Percentiles rank a stretch among this genome's conserved stretches.
Conservation (phyloP, 768 basidiomycete genomes). For the Tricholomella constricta region DNA sequence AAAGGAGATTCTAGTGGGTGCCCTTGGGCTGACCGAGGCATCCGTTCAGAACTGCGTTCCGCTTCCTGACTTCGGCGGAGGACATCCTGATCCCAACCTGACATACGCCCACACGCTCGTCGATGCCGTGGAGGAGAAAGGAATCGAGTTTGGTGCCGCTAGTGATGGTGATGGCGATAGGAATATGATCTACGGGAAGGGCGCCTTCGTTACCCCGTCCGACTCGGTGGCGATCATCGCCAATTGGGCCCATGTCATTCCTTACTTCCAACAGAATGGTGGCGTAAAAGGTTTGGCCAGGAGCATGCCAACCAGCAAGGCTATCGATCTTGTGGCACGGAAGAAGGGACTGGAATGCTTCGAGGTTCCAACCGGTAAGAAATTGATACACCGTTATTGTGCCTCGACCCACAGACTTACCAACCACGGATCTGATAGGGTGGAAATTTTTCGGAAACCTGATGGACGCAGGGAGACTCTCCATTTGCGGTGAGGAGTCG, state of each 20-base stretch:
- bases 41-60: conserved; percentile 92
- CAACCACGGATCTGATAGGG: conserved; percentile 45
- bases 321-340: conserved; percentile 94
- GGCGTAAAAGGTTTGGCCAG: conserved; percentile 96
- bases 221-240: conserved; percentile 99
- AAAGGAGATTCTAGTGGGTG: conserved; percentile 78
- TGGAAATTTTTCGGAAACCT: conserved; percentile 99
- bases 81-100: conserved; percentile 97
- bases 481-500: conserved; percentile 98
- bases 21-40: conserved; percentile 75
- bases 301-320: conserved; percentile 97
- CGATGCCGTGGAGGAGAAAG: conserved; percentile 82
- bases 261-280: conserved; percentile 85
- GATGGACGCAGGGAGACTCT: conserved; percentile 97
- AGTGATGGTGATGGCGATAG: conserved; percentile 97
- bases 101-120: conserved; percentile 96
- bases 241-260: conserved; percentile 90
- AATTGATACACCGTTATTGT: not conserved
- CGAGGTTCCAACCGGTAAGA: conserved; percentile 92
- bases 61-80: conserved; percentile 94
- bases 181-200: conserved; percentile 99
- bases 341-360: conserved; percentile 91
- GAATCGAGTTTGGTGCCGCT: conserved; percentile 93
- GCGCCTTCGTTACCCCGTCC: conserved; percentile 96
- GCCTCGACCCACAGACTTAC: not conserved